These are phyloP conservation scores for Pseudocohnilembus persalinus DNA, from an alignment of 169 alveolate genomes.

Conservation along the genomic window DNA sequence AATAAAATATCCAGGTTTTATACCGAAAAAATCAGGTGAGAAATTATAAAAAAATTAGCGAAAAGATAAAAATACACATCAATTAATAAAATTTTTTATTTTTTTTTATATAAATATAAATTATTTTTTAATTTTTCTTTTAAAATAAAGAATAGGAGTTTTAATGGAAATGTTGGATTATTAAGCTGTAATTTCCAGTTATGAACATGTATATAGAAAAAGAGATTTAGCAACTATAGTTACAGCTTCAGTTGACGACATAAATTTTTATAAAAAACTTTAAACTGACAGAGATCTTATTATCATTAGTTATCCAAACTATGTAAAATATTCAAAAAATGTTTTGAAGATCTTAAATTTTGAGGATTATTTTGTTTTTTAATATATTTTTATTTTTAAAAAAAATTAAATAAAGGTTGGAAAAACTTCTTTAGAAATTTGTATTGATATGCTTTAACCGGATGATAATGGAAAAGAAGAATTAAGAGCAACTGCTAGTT, in stretches of 20 bases:
- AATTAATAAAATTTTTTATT: too few species aligned
- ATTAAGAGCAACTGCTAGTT: conserved; percentile 36
- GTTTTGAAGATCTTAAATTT: too few species aligned
- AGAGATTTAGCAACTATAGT: conserved; percentile 18
- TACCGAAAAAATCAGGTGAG: neutral
- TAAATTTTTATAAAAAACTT: conserved; percentile 29
- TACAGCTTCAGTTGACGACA: conserved; percentile 50
- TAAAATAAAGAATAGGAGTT: neutral
- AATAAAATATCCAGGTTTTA: neutral
- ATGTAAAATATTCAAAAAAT: too few species aligned
- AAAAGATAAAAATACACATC: too few species aligned
- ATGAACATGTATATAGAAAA: neutral
- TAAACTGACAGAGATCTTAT: conserved; percentile 30
- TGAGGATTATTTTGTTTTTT: conserved; percentile 6
- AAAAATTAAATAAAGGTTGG: conserved; percentile 21
- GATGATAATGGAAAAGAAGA: conserved; percentile 3
- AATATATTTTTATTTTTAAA: conserved; percentile 12
- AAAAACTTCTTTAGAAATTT: conserved; percentile 37
- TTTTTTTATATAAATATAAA: too few species aligned
- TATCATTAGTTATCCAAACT: neutral
- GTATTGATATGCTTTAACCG: conserved; percentile 20
- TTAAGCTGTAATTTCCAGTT: neutral
- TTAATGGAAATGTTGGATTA: neutral
- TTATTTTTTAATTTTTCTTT: neutral
- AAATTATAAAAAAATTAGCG: too few species aligned